These are phyloP conservation scores for Arctium minus DNA, from an alignment of 129 eudicot species.

Conservation along the genomic window DNA sequence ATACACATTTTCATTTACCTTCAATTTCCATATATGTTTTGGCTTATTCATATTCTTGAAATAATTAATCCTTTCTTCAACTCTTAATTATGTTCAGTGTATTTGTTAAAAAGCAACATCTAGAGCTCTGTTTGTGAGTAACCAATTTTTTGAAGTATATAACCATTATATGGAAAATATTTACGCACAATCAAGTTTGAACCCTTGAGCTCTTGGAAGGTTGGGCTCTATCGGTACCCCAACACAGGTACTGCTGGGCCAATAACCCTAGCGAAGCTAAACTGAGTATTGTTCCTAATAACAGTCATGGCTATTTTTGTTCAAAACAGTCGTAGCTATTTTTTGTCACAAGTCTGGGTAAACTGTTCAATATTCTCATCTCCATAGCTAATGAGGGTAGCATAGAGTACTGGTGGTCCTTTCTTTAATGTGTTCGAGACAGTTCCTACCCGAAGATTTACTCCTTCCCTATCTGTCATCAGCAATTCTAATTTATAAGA, in stretches of 20 bases:
- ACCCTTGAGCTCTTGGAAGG: background rate
- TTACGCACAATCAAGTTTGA: background rate
- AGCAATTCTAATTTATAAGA: background rate
- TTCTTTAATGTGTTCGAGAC: background rate
- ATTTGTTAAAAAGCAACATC: no score
- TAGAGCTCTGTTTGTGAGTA: background rate
- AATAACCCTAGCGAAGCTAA: background rate
- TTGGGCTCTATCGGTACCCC: background rate
- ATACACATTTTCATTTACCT: background rate
- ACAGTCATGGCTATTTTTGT: background rate
- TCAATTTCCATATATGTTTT: background rate
- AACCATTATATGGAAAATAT: no score
- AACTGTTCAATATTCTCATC: background rate
- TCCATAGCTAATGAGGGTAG: background rate
- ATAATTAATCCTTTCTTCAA: background rate
- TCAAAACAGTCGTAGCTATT: background rate
- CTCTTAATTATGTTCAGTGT: background rate
- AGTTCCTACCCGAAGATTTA: no score
- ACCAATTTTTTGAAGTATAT: no score
- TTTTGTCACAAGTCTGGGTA: background rate
- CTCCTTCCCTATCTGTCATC: background rate
- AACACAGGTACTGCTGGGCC: background rate
- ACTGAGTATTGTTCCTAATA: background rate
- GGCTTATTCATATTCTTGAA: background rate
- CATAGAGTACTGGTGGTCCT: background rate